phyloP scores from a whole-genome alignment of 805 yeast species.

The Debaryomyces prosopidis region DNA sequence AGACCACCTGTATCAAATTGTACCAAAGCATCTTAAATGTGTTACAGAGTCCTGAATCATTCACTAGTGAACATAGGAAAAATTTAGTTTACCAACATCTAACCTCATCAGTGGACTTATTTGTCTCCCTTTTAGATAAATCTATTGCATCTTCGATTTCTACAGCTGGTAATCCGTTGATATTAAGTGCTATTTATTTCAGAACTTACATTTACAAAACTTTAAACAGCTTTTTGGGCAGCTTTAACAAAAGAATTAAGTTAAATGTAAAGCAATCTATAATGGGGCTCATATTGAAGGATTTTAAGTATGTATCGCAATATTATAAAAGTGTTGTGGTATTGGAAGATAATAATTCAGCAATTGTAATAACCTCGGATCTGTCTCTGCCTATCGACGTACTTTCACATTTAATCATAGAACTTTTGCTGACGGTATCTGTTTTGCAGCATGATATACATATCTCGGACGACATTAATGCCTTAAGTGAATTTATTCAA shows the following conservation, averaged over 20 bases:
- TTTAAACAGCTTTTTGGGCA: constrained; percentile 23
- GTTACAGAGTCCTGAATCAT: constrained; percentile 52
- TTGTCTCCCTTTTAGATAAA: constrained; percentile 15
- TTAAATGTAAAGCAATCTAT: constrained; percentile 14
- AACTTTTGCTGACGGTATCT: constrained; percentile 32
- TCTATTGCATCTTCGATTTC: constrained; percentile 9
- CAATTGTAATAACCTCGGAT: constrained; percentile 12
- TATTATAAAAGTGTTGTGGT: constrained; percentile 12
- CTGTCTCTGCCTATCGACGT: constrained; percentile 17
- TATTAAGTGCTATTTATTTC: constrained; percentile 18
- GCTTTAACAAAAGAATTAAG: constrained; percentile 26
- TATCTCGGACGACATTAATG: constrained; percentile 18
- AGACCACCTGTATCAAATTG: constrained; percentile 49
- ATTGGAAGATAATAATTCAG: constrained; percentile 5
- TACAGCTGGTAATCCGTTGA: constrained; percentile 1
- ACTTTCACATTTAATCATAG: constrained; percentile 25
- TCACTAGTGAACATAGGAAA: constrained; percentile 36
- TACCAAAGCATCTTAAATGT: constrained; percentile 55
- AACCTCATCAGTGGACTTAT: constrained; percentile 14
- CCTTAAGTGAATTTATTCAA: constrained; percentile 19
- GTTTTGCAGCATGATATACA: constrained; percentile 26
- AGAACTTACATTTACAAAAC: constrained; percentile 29
- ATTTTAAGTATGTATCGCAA: constrained; percentile 19
- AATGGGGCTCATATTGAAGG: constrained; percentile 17
- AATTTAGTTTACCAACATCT: constrained; percentile 32